phyloP scores from a whole-genome alignment of 306 rosid genomes.

The Casuarina cunninghamiana region DNA sequence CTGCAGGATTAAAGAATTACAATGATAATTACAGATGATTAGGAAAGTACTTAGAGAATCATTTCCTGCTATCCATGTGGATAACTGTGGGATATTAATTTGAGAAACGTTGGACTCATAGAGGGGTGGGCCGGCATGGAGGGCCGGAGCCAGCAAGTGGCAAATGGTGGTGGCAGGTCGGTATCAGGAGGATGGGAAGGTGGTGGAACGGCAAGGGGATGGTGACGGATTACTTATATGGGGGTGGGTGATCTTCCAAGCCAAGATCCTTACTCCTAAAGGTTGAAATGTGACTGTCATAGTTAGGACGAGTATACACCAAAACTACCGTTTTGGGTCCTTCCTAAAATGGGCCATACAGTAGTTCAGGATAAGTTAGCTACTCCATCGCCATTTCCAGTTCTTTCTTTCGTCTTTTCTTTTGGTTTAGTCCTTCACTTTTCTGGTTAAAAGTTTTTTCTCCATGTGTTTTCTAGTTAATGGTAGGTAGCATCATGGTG shows the following conservation, averaged over 20 bases:
- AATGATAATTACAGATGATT: background rate
- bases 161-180: constrained; percentile 37
- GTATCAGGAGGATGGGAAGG: constrained; percentile 7
- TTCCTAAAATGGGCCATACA: background rate
- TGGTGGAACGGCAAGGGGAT: constrained; percentile 18
- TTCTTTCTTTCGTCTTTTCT: too few species aligned
- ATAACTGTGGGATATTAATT: background rate
- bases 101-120: background rate
- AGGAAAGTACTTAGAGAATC: background rate
- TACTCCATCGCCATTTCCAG: background rate
- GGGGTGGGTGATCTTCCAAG: constrained; percentile 42
- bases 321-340: background rate
- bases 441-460: too few species aligned
- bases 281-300: constrained; percentile 50
- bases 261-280: constrained; percentile 26
- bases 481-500: too few species aligned
- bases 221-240: constrained; percentile 2
- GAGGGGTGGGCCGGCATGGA: constrained; percentile 11
- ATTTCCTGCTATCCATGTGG: constrained; percentile 5
- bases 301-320: constrained; percentile 21
- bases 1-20: background rate
- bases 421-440: too few species aligned
- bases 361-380: background rate
- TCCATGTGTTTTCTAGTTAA: too few species aligned
- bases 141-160: background rate